Percentiles rank a stretch among this genome's conserved stretches.
Evolutionary conservation across 305 asterid species (phyloP).

Genomic region (Caryopteris hybrid): DNA sequence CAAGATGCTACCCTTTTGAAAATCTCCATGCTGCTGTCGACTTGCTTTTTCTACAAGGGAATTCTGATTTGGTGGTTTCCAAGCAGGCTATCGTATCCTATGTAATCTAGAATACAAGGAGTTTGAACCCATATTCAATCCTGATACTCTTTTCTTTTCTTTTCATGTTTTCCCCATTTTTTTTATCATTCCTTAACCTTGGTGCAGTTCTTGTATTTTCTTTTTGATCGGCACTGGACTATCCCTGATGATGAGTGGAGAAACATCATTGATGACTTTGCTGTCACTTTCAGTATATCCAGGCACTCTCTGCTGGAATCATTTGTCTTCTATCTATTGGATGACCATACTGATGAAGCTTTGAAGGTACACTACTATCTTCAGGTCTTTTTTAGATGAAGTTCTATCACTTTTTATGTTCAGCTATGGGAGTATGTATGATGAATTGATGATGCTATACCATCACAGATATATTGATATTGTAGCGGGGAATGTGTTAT

Average conservation of each 20-base stretch:
- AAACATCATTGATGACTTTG: conserved; percentile 73
- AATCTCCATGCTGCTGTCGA: conserved; percentile 76
- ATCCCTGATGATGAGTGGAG: conserved; percentile 72
- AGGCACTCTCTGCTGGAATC: conserved; percentile 90
- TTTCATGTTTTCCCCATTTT: too few relatives aligned
- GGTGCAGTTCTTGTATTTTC: conserved; percentile 78
- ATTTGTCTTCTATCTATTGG: conserved; percentile 76
- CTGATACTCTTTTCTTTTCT: neutral
- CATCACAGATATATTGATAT: neutral
- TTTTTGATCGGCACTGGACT: conserved; percentile 90
- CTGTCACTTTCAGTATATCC: conserved; percentile 72
- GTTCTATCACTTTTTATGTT: conserved; percentile 3
- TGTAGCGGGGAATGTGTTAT: conserved; percentile 1
- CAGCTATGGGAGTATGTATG: neutral
- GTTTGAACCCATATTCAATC: neutral
- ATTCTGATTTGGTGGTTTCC: conserved; percentile 80
- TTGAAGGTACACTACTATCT: conserved; percentile 51
- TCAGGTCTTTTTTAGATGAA: conserved; percentile 7
- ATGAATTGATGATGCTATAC: conserved; percentile 2
- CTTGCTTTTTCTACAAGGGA: conserved; percentile 84
- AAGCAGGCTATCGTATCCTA: conserved; percentile 98
- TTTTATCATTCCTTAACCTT: conserved; percentile 43
- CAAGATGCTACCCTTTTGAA: conserved; percentile 81
- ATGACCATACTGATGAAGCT: conserved; percentile 83
- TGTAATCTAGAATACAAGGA: neutral